phyloP scores from a whole-genome alignment of 140 eudicot species.

The Cichorium intybus region DNA sequence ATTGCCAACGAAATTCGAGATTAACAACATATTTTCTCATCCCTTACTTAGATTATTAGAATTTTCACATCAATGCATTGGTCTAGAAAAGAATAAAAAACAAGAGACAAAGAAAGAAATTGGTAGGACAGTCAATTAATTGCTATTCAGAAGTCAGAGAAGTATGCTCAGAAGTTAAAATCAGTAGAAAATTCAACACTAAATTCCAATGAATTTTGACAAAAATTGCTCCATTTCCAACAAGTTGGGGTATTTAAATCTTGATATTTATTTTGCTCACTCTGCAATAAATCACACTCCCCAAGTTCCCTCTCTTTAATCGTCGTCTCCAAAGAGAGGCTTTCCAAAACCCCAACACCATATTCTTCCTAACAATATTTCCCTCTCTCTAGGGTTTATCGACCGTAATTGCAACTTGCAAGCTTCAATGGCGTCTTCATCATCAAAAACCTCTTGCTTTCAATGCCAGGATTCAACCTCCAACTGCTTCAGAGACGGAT shows the following conservation, averaged over 20 bases:
- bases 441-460: conserved; percentile 41
- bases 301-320: conserved; percentile 5
- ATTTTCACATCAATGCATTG: neutral
- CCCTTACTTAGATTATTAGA: neutral
- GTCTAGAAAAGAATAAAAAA: neutral
- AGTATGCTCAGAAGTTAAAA: neutral
- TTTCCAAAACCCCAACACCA: conserved; percentile 2
- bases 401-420: neutral
- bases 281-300: conserved; percentile 7
- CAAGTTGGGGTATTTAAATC: neutral
- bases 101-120: neutral
- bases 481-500: conserved; percentile 48
- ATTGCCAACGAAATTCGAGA: too few relatives aligned
- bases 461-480: conserved; percentile 53
- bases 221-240: conserved; percentile 2
- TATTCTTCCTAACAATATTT: neutral
- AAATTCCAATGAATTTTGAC: neutral
- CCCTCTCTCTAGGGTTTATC: conserved; percentile 32
- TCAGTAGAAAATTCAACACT: conserved; percentile 5
- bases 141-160: neutral
- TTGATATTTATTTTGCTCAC: neutral
- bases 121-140: conserved; percentile 1
- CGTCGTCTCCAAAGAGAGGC: neutral
- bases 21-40: too few relatives aligned
- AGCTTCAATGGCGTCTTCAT: conserved; percentile 35